These are phyloP conservation scores for Phytopythium helicoides DNA, from an alignment of 352 stramenopile species.

Conservation along the genomic window DNA sequence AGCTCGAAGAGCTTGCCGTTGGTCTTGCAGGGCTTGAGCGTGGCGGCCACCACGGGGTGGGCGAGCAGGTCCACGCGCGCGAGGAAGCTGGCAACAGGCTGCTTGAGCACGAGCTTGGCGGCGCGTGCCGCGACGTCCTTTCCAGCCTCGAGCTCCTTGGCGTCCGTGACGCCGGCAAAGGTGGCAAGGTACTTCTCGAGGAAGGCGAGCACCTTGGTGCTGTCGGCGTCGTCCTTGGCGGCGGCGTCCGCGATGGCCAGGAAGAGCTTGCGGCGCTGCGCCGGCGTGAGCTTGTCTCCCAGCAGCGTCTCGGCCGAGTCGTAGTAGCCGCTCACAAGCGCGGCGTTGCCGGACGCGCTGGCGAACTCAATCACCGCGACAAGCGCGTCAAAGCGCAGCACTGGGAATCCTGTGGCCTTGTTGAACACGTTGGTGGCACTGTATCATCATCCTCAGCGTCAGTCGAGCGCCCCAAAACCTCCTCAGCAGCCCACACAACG, in stretches of 20 bases:
- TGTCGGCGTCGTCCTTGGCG: conserved; percentile 33
- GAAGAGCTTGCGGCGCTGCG: conserved; percentile 59
- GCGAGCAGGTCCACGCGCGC: conserved; percentile 86
- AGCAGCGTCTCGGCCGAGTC: conserved; percentile 61
- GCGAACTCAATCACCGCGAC: conserved; percentile 60
- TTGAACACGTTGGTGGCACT: conserved; percentile 75
- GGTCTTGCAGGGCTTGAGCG: conserved; percentile 52
- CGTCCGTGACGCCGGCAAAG: conserved; percentile 41
- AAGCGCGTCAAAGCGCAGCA: conserved; percentile 70
- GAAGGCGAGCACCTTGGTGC: conserved; percentile 60
- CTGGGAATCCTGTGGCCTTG: conserved; percentile 51
- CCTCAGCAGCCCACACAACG: conserved; percentile 8
- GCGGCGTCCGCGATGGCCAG: conserved; percentile 72
- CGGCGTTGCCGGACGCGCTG: conserved; percentile 47
- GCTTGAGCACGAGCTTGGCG: conserved; percentile 82
- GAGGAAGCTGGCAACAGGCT: conserved; percentile 89
- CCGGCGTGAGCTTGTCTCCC: conserved; percentile 33
- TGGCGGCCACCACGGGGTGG: conserved; percentile 70
- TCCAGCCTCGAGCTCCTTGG: conserved; percentile 51
- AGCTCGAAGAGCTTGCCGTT: conserved; percentile 72
- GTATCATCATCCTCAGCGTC: neutral
- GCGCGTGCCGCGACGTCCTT: conserved; percentile 82
- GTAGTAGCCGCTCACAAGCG: conserved; percentile 72
- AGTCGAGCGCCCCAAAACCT: neutral
- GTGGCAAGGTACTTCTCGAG: conserved; percentile 77